A percentile compares a stretch with the other conserved stretches of the same genome.
phyloP scores from a whole-genome alignment of 2,329 filamentous ascomycete species.

The Arthrobotrys sphaeroides region DNA sequence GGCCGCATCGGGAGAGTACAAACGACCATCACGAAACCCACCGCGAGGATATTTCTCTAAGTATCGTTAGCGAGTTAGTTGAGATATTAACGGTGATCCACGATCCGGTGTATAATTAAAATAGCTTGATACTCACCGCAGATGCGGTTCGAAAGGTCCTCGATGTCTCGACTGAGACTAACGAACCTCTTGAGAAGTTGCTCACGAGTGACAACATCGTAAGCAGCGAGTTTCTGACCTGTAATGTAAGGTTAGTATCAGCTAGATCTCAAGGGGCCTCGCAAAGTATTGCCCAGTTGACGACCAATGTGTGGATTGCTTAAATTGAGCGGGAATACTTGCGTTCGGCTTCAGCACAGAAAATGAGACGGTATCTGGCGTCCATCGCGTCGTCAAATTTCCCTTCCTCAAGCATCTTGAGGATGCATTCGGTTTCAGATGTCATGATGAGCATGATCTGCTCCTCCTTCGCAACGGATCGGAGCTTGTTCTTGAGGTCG shows the following conservation, averaged over 20 bases:
- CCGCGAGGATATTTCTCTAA: not conserved
- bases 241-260: not conserved
- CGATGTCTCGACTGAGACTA: not conserved
- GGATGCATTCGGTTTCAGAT: constrained; percentile 23
- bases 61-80: too few relatives aligned
- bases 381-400: constrained; percentile 16
- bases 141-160: not conserved
- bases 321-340: not conserved
- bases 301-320: not conserved
- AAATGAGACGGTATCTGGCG: constrained; percentile 13
- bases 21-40: not conserved
- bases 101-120: too few relatives aligned
- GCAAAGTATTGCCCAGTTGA: too few relatives aligned
- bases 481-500: not conserved
- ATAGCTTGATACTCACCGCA: not conserved
- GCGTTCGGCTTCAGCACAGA: constrained; percentile 43
- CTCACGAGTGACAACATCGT: not conserved
- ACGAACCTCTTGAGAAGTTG: not conserved
- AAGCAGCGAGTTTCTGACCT: not conserved
- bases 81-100: not conserved
- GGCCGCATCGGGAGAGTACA: not conserved
- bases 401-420: not conserved
- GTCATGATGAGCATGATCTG: constrained; percentile 21
- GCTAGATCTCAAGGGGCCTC: not conserved
- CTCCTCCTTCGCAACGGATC: not conserved